Evolutionary conservation across 352 stramenopile genomes (phyloP), one percentile per base, ranked within the genome.

Genomic region (Phytophthora cactorum): DNA sequence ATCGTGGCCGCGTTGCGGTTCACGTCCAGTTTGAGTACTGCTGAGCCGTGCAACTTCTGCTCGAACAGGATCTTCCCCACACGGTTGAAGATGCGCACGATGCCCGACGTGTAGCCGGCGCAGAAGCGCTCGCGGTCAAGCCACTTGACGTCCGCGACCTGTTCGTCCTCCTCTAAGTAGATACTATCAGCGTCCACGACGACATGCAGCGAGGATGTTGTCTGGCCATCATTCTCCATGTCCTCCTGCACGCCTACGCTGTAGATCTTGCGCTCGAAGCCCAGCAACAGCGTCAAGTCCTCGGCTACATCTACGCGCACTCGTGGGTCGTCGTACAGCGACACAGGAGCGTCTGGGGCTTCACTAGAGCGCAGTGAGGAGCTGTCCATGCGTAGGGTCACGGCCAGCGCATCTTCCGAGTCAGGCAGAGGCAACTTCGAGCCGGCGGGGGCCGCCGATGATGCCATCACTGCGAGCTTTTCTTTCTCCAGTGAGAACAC

Each of bases 131-230:
- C 82, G 10, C 63, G 59, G 49, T 82, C 65, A 50, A 93, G 70
- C 83, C 83, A 93, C 60, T 91, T 92, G 51, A 92, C 73, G 54
- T 90, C 80, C 10, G 77, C 72, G 6, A 92, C 70, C 1, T 55
- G 41, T 46, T 91, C 83, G 15, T 82, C 66, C 7, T 77, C 72
- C 12, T 89, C 74, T 15, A 86, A 45, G 7, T 69, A 67, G 22
- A 85, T 38, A 4, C 66, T 69, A 0, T 49, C 39, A 1, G 34
- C 43, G 22, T 77, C 77, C 8, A 64, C 74, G n/a, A 92, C 45
- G 43, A 83, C 11, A 8, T 15, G 8, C 27, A 81, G 47, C 36
- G 53, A 57, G 8, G 32, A 8, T 8, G 52, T 17, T 2, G 27
- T 31, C 5, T 67, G 31, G 54, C 15, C 47, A 55, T 25, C 59